Percentiles rank a stretch among this genome's conserved stretches.
Evolutionary conservation across 495 filamentous ascomycete genomes (phyloP).

Genomic region (Penicillium ochrochloron): DNA sequence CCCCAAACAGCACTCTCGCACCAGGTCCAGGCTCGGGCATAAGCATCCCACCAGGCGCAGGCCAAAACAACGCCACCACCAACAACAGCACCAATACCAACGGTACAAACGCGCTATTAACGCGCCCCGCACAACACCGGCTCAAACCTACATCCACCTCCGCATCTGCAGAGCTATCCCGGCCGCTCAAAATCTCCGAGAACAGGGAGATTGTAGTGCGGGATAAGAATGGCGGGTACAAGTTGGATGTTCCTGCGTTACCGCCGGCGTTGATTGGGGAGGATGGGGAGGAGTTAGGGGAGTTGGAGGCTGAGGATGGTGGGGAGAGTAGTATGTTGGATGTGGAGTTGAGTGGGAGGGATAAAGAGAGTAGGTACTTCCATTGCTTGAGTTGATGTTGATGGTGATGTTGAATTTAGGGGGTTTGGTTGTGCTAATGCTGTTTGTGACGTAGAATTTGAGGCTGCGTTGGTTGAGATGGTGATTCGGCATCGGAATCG

Average conservation of each 20-base stretch:
- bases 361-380: constrained; percentile 49
- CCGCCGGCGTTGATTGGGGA: constrained; percentile 54
- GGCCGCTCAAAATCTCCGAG: constrained; percentile 46
- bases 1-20: constrained; percentile 23
- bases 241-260: constrained; percentile 69
- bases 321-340: constrained; percentile 16
- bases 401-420: neutral
- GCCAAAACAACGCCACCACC: neutral
- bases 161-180: constrained; percentile 38
- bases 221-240: constrained; percentile 75
- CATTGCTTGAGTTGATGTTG: neutral
- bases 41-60: neutral
- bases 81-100: neutral
- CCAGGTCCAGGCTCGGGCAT: neutral
- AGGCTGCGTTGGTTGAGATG: constrained; percentile 53
- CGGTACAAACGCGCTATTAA: constrained; percentile 26
- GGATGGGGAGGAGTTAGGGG: constrained; percentile 57
- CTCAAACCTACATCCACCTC: constrained; percentile 37
- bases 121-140: constrained; percentile 33
- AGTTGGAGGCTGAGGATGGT: constrained; percentile 32
- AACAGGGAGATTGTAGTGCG: constrained; percentile 74
- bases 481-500: constrained; percentile 66
- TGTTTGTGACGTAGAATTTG: constrained; percentile 40
- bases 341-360: constrained; percentile 38
- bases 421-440: constrained; percentile 7